These are phyloP conservation scores for Penicillium sp. DNA, from an alignment of 2,329 filamentous ascomycete genomes.

Conservation along the genomic window DNA sequence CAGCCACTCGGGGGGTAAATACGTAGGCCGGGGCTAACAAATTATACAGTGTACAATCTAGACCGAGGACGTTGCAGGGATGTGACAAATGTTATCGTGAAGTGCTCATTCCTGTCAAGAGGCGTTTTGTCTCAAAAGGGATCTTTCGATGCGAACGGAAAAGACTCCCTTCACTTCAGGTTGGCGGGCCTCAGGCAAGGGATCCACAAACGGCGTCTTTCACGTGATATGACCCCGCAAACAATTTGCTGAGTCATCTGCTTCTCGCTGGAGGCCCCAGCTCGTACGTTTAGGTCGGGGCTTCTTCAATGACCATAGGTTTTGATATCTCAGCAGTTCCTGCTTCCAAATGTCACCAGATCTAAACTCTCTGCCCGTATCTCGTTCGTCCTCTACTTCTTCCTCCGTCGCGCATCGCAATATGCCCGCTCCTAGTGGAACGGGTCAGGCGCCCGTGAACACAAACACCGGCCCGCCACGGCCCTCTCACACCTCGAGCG, in stretches of 20 bases:
- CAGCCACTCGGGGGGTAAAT: constrained; percentile 2
- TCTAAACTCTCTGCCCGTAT: constrained; percentile 65
- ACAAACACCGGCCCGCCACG: constrained; percentile 44
- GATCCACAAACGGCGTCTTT: neutral
- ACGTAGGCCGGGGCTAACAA: too few species aligned
- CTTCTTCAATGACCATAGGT: constrained; percentile 7
- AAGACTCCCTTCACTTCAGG: neutral
- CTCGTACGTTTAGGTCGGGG: constrained; percentile 10
- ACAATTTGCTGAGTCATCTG: constrained; percentile 11
- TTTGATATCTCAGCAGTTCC: neutral
- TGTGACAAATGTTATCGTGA: neutral
- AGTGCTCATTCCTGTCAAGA: neutral
- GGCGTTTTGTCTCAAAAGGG: neutral
- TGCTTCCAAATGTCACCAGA: constrained; percentile 62
- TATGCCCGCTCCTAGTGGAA: constrained; percentile 48
- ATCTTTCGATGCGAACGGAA: neutral
- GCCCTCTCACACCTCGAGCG: constrained; percentile 37
- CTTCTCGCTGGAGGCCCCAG: neutral
- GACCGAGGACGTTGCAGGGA: neutral
- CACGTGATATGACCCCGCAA: constrained; percentile 14
- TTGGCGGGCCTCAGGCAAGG: constrained; percentile 1
- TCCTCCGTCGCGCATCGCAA: constrained; percentile 34
- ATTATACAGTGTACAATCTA: too few species aligned
- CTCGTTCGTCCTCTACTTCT: constrained; percentile 46
- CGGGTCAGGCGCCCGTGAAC: constrained; percentile 50